Evolutionary conservation across 805 yeast species (phyloP), one percentile per base, ranked within the genome.

Genomic region (Yarrowia yakushimensis): DNA sequence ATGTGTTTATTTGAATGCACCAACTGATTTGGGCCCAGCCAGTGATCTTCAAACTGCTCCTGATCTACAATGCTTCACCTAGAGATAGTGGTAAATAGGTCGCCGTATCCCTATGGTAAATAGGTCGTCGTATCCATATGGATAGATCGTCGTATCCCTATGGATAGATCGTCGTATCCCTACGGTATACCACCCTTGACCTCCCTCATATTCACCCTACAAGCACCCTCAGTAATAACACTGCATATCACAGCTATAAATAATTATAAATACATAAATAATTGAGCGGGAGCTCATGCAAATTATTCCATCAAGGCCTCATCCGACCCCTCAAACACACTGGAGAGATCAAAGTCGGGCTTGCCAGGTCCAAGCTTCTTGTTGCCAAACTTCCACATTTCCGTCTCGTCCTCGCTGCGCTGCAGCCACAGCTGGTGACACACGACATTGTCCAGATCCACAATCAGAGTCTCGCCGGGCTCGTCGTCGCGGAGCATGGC

Each of bases 401-500:
- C 59, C 27, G 42, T 34, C 33, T 52, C 43, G n/a, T 27, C 59
- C 25, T 52, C 59, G 9, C 43, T 28, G 6, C 59, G 43, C 59
- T 36, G 23, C 42, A 52, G 43, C 59, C 59, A 52, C 48, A 55
- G 39, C 37, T 39, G 48, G 42, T 39, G 61, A 27, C 61, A 55
- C 37, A 39, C 48, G 1, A 55, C 48, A 20, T 39, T 55, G 61
- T 55, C 61, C 22, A 55, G 48, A 28, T 55, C 61, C 39, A 55
- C 46, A 39, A 55, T 55, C 11, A 55, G 61, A 4, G 61, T 55
- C 22, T 39, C 39, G 20, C 61, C 46, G 10, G 61, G 48, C n/a
- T 22, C 12, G 8, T 55, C 67, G 31, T 68, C 70, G 4, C 66
- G 36, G 20, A 60, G 36, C 70, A 69, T 67, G 18, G 69, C 63